These are phyloP conservation scores for Didymella keratinophila DNA, from an alignment of 2,329 filamentous ascomycete genomes.

Conservation along the genomic window DNA sequence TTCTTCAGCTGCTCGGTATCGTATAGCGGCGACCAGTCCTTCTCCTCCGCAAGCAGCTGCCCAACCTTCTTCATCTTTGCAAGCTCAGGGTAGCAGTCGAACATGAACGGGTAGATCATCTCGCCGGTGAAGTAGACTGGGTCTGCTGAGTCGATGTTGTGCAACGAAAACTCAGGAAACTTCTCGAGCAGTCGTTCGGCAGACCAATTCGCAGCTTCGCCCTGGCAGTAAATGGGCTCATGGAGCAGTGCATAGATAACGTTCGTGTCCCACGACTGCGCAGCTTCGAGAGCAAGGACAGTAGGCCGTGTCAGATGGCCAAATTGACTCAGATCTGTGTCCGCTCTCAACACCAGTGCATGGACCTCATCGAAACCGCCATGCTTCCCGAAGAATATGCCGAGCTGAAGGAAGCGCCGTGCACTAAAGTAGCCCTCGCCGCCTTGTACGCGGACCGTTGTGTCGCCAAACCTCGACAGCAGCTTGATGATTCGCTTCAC, in stretches of 20 bases:
- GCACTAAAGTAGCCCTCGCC: slow-evolving; percentile 75
- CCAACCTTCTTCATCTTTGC: slow-evolving; percentile 72
- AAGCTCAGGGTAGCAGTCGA: slow-evolving; percentile 81
- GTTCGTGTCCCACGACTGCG: slow-evolving; percentile 74
- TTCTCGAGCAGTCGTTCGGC: slow-evolving; percentile 68
- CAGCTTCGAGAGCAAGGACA: slow-evolving; percentile 71
- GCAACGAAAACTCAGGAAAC: slow-evolving; percentile 54
- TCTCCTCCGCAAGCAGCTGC: slow-evolving; percentile 70
- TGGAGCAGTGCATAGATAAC: slow-evolving; percentile 88
- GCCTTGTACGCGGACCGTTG: slow-evolving; percentile 71
- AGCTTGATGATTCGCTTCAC: slow-evolving; percentile 73
- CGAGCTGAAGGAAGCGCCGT: slow-evolving; percentile 77
- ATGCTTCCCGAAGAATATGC: slow-evolving; percentile 79
- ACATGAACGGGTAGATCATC: slow-evolving; percentile 89
- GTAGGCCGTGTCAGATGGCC: slow-evolving; percentile 78
- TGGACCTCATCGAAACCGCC: slow-evolving; percentile 52
- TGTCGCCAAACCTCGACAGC: slow-evolving; percentile 64
- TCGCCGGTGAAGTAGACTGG: slow-evolving; percentile 87
- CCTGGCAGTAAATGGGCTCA: slow-evolving; percentile 85
- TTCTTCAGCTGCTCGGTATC: slow-evolving; percentile 73
- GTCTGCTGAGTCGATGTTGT: slow-evolving; percentile 51
- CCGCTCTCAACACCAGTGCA: slow-evolving; percentile 72
- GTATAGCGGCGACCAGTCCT: slow-evolving; percentile 80
- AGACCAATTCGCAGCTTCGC: slow-evolving; percentile 74
- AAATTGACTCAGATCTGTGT: slow-evolving; percentile 76